Evolutionary conservation across 306 rosid genomes (phyloP).

Genomic region (Cucurbita maxima): DNA sequence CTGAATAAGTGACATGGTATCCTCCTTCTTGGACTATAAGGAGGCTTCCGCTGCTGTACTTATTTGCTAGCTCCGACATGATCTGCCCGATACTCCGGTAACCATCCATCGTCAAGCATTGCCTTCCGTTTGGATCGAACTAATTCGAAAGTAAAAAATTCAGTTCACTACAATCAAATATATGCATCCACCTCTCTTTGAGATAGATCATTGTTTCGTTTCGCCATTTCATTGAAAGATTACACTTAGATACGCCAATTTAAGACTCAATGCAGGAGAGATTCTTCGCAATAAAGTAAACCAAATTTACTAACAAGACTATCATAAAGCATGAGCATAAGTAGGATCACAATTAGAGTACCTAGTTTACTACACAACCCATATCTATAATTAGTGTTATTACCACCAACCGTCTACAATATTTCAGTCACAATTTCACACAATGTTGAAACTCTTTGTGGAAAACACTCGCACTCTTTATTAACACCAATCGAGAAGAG

Average conservation of each 20-base stretch:
- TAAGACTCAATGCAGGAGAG: not conserved
- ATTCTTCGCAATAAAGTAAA: not conserved
- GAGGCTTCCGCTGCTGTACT: slow-evolving; percentile 35
- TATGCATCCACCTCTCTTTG: not conserved
- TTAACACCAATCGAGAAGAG: too few relatives aligned
- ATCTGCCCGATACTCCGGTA: slow-evolving; percentile 48
- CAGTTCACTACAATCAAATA: not conserved
- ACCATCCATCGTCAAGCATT: slow-evolving; percentile 86
- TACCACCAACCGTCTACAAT: not conserved
- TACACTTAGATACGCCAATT: not conserved
- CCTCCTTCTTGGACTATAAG: slow-evolving; percentile 93
- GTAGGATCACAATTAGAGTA: not conserved
- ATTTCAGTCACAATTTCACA: not conserved
- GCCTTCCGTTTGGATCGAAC: slow-evolving; percentile 97
- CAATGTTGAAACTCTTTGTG: too few relatives aligned
- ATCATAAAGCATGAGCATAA: not conserved
- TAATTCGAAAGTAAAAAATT: slow-evolving; percentile 17
- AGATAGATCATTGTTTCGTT: not conserved
- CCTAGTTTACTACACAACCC: not conserved
- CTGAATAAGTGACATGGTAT: slow-evolving; percentile 75
- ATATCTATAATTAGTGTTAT: not conserved
- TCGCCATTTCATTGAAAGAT: not conserved
- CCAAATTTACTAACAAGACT: not conserved
- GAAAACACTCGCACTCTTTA: too few relatives aligned
- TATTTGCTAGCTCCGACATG: slow-evolving; percentile 22